Percentiles rank a stretch among this genome's conserved stretches.
These are phyloP conservation scores for Diaporthe batatas DNA, from an alignment of 2,329 filamentous ascomycete species.

Conservation along the genomic window DNA sequence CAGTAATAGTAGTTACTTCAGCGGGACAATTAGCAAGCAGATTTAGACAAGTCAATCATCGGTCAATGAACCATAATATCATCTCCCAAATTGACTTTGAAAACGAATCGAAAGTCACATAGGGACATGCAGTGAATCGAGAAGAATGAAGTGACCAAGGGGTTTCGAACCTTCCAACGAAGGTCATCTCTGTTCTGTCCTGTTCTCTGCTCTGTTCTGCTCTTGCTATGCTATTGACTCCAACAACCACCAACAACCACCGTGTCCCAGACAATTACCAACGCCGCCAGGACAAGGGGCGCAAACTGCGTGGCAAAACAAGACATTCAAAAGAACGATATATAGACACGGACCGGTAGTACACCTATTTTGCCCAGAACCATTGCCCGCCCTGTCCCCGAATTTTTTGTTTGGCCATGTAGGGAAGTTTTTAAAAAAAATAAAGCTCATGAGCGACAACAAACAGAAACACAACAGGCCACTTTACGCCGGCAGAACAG, in stretches of 20 bases:
- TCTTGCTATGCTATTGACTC: slow-evolving; percentile 30
- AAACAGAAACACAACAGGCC: slow-evolving; percentile 4
- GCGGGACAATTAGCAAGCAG: no score
- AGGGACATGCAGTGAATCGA: not conserved
- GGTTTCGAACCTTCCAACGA: not conserved
- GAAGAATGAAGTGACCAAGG: not conserved
- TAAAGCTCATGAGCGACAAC: not conserved
- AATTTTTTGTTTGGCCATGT: slow-evolving; percentile 22
- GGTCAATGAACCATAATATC: no score
- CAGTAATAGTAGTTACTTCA: no score
- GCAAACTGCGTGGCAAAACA: not conserved
- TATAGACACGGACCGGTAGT: slow-evolving; percentile 33
- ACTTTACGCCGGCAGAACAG: slow-evolving; percentile 22
- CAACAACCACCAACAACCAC: slow-evolving; percentile 4
- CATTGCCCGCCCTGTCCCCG: slow-evolving; percentile 6
- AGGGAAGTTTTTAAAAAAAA: not conserved
- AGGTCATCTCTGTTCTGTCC: slow-evolving; percentile 2
- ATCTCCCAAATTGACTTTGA: not conserved
- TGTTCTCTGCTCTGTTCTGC: slow-evolving; percentile 17
- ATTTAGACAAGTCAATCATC: no score
- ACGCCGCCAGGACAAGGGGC: slow-evolving; percentile 3
- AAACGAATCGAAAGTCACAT: not conserved
- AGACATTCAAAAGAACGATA: slow-evolving; percentile 36
- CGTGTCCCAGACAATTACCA: slow-evolving; percentile 15
- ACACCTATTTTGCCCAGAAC: slow-evolving; percentile 25